Evolutionary conservation across 2,329 filamentous ascomycete species (phyloP).

Genomic region (Phoma sp.): DNA sequence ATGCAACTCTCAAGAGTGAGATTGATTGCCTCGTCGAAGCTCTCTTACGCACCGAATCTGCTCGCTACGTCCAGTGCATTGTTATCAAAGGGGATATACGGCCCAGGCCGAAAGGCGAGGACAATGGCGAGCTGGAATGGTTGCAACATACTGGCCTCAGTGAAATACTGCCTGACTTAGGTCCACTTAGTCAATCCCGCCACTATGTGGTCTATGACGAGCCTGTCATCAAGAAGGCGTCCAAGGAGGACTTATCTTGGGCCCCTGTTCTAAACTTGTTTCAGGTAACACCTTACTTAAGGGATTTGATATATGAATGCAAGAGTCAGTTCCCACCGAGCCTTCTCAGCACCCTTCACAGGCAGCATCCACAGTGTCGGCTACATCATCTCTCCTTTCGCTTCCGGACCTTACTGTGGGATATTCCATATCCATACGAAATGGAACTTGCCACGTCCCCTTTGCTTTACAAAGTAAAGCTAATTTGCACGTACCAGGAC

Average conservation of each 20-base stretch:
- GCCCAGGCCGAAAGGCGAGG: conserved; percentile 9
- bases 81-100: conserved; percentile 25
- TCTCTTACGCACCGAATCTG: conserved; percentile 22
- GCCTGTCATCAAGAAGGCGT: conserved; percentile 22
- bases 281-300: conserved; percentile 16
- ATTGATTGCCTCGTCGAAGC: conserved; percentile 18
- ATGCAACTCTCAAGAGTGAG: conserved; percentile 16
- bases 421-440: conserved; percentile 18
- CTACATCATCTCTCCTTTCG: no score
- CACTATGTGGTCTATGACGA: conserved; percentile 26
- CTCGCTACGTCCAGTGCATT: conserved; percentile 23
- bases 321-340: conserved; percentile 17
- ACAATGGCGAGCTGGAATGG: conserved; percentile 5
- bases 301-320: conserved; percentile 30
- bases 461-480: conserved; percentile 23
- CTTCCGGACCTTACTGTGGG: no score
- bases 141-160: conserved; percentile 10
- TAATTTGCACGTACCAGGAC: no score
- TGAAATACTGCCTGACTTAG: conserved; percentile 23
- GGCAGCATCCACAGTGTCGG: no score
- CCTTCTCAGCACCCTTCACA: no score
- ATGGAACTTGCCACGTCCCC: conserved; percentile 32
- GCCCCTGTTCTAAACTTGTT: conserved; percentile 25
- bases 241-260: conserved; percentile 28
- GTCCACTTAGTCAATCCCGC: neutral